Evolutionary conservation across 2,329 filamentous ascomycete genomes (phyloP).

Genomic region (Chrysoporthe puriensis): DNA sequence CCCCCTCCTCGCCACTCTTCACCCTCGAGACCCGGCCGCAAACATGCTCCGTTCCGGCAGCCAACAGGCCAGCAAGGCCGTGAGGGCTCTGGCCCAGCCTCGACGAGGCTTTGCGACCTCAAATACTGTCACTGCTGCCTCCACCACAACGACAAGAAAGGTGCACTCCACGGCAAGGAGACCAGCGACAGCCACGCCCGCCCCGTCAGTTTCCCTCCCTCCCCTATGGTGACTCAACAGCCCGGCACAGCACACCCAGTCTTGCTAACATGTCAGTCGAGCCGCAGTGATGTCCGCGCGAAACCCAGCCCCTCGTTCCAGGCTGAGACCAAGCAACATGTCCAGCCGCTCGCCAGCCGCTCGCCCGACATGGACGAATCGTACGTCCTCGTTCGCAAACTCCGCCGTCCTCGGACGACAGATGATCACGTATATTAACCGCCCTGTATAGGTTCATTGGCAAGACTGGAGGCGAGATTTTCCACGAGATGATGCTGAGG

Average conservation of each 20-base stretch:
- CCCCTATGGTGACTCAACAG: slow-evolving; percentile 33
- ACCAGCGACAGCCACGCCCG: slow-evolving; percentile 38
- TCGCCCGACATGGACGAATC: slow-evolving; percentile 76
- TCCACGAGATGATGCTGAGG: slow-evolving; percentile 98
- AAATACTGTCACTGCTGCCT: slow-evolving; percentile 41
- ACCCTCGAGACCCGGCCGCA: slow-evolving; percentile 27
- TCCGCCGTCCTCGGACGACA: slow-evolving; percentile 23
- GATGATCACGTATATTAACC: slow-evolving; percentile 23
- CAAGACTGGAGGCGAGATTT: slow-evolving; percentile 93
- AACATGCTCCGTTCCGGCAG: slow-evolving; percentile 51
- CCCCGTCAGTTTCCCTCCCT: slow-evolving; percentile 29
- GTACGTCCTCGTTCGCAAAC: slow-evolving; percentile 52
- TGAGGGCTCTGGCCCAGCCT: slow-evolving; percentile 38
- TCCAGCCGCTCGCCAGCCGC: slow-evolving; percentile 69
- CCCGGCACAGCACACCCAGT: neutral
- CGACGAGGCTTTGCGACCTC: slow-evolving; percentile 49
- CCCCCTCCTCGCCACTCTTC: slow-evolving; percentile 17
- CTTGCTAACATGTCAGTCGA: slow-evolving; percentile 32
- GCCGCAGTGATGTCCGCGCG: slow-evolving; percentile 58
- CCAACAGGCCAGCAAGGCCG: slow-evolving; percentile 51
- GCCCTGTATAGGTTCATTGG: slow-evolving; percentile 73
- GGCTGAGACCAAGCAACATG: slow-evolving; percentile 60
- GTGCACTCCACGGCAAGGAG: slow-evolving; percentile 47
- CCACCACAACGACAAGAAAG: slow-evolving; percentile 42
- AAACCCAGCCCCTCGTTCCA: slow-evolving; percentile 68